Percentiles rank a stretch among this genome's conserved stretches.
Conservation (phyloP, 352 stramenopile genomes). For the Globisporangium acanthophoron region DNA sequence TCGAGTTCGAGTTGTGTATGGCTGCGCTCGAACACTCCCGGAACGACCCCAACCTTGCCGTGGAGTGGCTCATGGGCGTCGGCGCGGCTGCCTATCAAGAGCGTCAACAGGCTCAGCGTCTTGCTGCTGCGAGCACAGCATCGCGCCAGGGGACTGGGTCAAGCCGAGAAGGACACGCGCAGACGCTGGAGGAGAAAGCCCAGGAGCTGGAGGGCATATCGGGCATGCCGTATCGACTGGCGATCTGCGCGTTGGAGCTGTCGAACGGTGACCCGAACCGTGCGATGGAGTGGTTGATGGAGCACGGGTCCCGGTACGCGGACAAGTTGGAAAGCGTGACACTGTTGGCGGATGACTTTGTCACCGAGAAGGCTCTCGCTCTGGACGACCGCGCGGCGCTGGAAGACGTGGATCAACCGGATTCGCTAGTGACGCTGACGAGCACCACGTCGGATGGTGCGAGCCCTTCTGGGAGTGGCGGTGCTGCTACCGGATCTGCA, state of each 20-base stretch:
- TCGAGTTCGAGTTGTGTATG: constrained; percentile 88
- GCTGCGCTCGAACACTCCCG: constrained; percentile 68
- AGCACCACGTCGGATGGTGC: background rate
- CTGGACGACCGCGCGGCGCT: constrained; percentile 61
- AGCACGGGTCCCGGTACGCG: constrained; percentile 59
- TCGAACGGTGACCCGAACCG: constrained; percentile 77
- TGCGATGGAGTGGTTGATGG: constrained; percentile 87
- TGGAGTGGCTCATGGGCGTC: constrained; percentile 84
- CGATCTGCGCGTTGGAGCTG: constrained; percentile 64
- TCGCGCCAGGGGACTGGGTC: constrained; percentile 15
- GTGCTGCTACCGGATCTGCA: background rate
- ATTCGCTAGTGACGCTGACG: constrained; percentile 46
- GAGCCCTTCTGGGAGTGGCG: constrained; percentile 6
- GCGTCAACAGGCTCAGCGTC: constrained; percentile 48
- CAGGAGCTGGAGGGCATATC: constrained; percentile 73
- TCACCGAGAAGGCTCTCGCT: constrained; percentile 31
- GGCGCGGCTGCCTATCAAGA: constrained; percentile 71
- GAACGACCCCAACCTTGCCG: constrained; percentile 79
- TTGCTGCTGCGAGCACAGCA: constrained; percentile 41
- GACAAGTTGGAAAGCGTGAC: constrained; percentile 44
- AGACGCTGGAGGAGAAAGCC: constrained; percentile 55
- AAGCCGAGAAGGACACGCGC: constrained; percentile 5
- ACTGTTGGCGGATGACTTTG: constrained; percentile 44
- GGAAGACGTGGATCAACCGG: constrained; percentile 72
- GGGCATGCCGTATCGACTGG: constrained; percentile 62